Evolutionary conservation across 306 rosid genomes (phyloP), one percentile per base, ranked within the genome.

Genomic region (Vigna reflexopilosa): DNA sequence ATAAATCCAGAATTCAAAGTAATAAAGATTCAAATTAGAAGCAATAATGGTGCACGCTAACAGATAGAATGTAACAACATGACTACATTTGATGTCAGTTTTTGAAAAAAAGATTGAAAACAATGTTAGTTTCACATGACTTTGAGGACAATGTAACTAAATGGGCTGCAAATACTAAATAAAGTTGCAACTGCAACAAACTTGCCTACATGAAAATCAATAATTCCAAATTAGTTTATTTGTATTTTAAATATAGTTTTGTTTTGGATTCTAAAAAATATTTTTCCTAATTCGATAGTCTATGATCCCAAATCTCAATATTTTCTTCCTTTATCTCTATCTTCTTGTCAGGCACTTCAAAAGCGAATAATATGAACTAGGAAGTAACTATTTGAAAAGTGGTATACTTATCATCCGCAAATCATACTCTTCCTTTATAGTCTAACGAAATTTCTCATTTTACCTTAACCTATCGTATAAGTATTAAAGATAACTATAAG

Each of bases 401-500:
- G 63, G 32, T 3, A 3, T 10, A 73, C 50, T 38, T 36, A 52
- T 17, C 24, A 15, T 52, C 52, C 61, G 52, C 3, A 0, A 13
- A 20, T 52, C 66, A 68, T 26, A 30, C n/a, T 56, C 47, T 75
- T 75, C 17, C 10, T 32, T 49, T 67, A 24, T 54, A 44, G 42
- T 72, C 22, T 4, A 73, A 54, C 42, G 72, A 49, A 50, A 49
- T 61, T 19, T 56, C 15, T 57, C 47, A 66, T 75, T 50, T 9
- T 9, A 75, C 50, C 50, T 14, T 19, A 75, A 74, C 36, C 75
- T 45, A 45, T 51, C 30, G 4, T 2, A 57, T 26, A 38, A 47
- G 7, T 44, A 75, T 55, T 48, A 38, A 77, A 69, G 49, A 78
- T 67, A 54, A n/a, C 26, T 73, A 19, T 64, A 28, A 57, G 24